These are phyloP conservation scores for Wickerhamiella hasegawae DNA, from an alignment of 805 yeast genomes.

Conservation along the genomic window DNA sequence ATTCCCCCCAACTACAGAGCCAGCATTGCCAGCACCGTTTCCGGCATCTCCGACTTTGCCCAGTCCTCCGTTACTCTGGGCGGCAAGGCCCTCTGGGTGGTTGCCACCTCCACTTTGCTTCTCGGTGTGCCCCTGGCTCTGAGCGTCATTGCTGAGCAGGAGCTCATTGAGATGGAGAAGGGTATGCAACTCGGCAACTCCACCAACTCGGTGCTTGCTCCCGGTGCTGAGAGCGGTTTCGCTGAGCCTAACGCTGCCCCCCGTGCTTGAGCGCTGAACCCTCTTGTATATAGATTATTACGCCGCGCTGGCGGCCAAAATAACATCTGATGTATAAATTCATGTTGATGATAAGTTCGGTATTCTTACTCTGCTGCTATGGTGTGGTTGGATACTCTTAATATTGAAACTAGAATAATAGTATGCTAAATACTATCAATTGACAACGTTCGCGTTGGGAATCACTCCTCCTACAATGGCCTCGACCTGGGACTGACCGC, in stretches of 20 bases:
- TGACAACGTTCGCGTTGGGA: constrained; percentile 9
- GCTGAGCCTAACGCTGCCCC: too few species aligned
- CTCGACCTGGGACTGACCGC: constrained; percentile 14
- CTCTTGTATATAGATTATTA: too few species aligned
- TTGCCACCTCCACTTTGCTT: constrained; percentile 68
- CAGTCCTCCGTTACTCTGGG: constrained; percentile 38
- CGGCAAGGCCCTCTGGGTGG: constrained; percentile 71
- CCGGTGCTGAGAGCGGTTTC: constrained; percentile 23
- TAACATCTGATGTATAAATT: too few species aligned
- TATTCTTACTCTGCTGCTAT: too few species aligned
- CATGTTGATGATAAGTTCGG: too few species aligned
- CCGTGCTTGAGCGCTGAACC: too few species aligned
- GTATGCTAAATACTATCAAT: too few species aligned
- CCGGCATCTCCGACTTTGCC: constrained; percentile 22
- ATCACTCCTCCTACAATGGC: constrained; percentile 15
- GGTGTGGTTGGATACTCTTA: too few species aligned
- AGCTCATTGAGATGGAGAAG: constrained; percentile 84
- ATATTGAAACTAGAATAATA: too few species aligned
- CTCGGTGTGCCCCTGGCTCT: constrained; percentile 87
- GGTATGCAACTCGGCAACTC: constrained; percentile 42
- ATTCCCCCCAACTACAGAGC: constrained; percentile 77
- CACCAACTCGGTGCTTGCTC: constrained; percentile 17
- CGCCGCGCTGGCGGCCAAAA: too few species aligned
- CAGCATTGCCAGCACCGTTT: constrained; percentile 22
- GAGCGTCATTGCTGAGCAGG: constrained; percentile 83